Conservation (phyloP, 2,329 filamentous ascomycete genomes). For the Paradendryphiella salina region DNA sequence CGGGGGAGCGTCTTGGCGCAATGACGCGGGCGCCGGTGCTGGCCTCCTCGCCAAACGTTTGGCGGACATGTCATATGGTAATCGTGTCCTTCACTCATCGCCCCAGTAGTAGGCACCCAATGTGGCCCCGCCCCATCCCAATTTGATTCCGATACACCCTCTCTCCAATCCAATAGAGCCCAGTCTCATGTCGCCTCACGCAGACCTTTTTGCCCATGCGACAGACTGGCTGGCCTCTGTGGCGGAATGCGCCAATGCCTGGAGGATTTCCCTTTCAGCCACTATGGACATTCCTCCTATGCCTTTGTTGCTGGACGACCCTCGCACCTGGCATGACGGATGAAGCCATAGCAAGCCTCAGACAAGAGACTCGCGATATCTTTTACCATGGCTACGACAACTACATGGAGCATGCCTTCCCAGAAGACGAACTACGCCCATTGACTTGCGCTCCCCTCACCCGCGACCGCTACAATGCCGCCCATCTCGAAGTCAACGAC, state of each 20-base stretch:
- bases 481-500: constrained; percentile 87
- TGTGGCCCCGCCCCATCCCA: constrained; percentile 6
- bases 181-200: constrained; percentile 42
- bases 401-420: constrained; percentile 92
- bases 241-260: constrained; percentile 30
- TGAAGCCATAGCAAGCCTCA: constrained; percentile 48
- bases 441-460: constrained; percentile 82
- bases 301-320: constrained; percentile 39
- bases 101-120: constrained; percentile 2
- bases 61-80: constrained; percentile 9
- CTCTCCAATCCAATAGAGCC: constrained; percentile 3
- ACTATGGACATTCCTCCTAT: constrained; percentile 41
- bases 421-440: constrained; percentile 91
- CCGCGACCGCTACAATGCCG: constrained; percentile 77
- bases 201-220: constrained; percentile 43
- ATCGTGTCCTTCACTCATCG: constrained; percentile 19
- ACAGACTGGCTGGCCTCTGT: constrained; percentile 39
- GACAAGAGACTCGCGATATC: constrained; percentile 64
- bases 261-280: constrained; percentile 26
- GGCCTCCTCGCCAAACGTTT: constrained; percentile 9
- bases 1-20: constrained; percentile 14
- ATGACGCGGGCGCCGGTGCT: constrained; percentile 12
- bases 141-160: not conserved
- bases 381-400: constrained; percentile 97
- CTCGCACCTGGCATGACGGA: constrained; percentile 51